phyloP scores from a whole-genome alignment of 805 yeast genomes.

The Myxozyma vanderwaltii region DNA sequence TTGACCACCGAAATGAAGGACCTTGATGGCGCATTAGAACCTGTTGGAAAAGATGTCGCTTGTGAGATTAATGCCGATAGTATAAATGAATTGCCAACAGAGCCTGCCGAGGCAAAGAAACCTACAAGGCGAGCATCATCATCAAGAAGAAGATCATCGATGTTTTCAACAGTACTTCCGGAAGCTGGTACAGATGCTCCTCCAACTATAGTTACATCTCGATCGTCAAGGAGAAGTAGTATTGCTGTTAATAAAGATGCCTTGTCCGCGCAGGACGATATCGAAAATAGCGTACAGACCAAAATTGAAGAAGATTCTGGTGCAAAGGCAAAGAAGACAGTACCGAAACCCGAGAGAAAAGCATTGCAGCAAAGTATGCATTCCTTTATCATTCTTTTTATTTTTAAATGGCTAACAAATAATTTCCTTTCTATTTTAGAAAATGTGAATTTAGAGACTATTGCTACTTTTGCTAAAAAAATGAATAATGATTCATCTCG shows the following conservation, averaged over 20 bases:
- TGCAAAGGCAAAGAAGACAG: constrained; percentile 1
- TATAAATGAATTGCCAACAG: background rate
- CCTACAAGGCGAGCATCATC: background rate
- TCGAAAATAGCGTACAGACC: background rate
- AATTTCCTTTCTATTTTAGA: constrained; percentile 11
- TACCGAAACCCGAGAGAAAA: background rate
- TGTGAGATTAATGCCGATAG: too few species aligned
- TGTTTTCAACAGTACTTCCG: background rate
- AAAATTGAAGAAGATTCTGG: background rate
- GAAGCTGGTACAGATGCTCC: background rate
- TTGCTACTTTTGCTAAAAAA: background rate
- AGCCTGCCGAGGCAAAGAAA: background rate
- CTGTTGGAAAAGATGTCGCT: background rate
- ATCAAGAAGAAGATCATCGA: constrained; percentile 9
- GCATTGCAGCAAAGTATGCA: constrained; percentile 21
- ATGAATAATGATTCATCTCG: background rate
- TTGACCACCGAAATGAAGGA: background rate
- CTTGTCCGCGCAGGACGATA: background rate
- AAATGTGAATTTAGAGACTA: constrained; percentile 12
- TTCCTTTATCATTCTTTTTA: background rate
- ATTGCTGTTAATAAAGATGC: constrained; percentile 2
- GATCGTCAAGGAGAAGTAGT: constrained; percentile 7
- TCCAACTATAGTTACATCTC: background rate
- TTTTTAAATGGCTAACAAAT: background rate
- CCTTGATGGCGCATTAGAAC: background rate